These are phyloP conservation scores for Magnolia sinica DNA, from an alignment of 164 flowering plant genomes.

Conservation along the genomic window DNA sequence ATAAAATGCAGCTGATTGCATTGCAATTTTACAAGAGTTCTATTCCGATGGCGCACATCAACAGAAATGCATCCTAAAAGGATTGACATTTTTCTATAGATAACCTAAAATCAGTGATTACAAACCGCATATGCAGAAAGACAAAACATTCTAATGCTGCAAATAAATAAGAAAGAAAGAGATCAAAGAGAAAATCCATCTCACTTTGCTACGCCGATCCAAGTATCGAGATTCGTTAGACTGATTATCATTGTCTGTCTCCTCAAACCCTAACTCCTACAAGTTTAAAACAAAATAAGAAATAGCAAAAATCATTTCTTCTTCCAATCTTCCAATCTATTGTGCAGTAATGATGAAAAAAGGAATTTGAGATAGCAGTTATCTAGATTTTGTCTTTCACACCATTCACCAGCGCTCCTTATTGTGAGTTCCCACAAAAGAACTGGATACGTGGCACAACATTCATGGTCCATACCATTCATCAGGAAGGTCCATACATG, in stretches of 20 bases:
- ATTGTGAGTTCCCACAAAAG: too few species aligned
- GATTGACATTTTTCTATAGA: background rate
- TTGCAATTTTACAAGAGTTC: too few species aligned
- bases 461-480: too few species aligned
- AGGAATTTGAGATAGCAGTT: background rate
- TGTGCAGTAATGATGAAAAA: background rate
- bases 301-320: too few species aligned
- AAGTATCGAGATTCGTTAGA: conserved; percentile 38
- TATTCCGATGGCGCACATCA: too few species aligned
- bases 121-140: background rate
- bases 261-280: conserved; percentile 30
- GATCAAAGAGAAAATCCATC: conserved; percentile 5
- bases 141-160: background rate
- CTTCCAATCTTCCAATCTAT: background rate
- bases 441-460: too few species aligned
- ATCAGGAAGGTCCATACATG: too few species aligned
- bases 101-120: background rate
- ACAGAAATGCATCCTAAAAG: too few species aligned
- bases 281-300: background rate
- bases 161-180: background rate
- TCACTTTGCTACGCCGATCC: conserved; percentile 79
- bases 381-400: too few species aligned
- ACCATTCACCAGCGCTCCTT: background rate
- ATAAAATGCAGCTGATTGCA: too few species aligned
- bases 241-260: conserved; percentile 20